Evolutionary conservation across 169 alveolate species (phyloP).

Genomic region (Cryptosporidium ubiquitum): DNA sequence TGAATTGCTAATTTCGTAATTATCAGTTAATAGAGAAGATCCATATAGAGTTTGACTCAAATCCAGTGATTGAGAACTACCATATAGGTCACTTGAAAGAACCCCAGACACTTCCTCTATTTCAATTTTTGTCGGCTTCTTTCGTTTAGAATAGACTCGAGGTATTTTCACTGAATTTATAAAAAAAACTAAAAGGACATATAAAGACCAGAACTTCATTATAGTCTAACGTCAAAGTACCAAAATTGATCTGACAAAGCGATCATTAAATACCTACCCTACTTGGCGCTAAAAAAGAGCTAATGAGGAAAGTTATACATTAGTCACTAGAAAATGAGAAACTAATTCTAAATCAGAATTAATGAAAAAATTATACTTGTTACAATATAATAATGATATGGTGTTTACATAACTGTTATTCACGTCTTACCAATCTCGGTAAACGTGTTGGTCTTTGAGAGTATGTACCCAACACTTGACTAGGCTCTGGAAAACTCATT

Average conservation of each 20-base stretch:
- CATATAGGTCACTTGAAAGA: constrained; percentile 45
- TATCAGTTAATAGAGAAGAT: constrained; percentile 3
- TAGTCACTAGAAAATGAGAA: background rate
- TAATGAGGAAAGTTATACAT: background rate
- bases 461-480: background rate
- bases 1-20: background rate
- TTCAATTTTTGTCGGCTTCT: background rate
- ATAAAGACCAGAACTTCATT: background rate
- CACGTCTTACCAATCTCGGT: constrained; percentile 19
- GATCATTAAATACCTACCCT: background rate
- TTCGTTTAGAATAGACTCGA: constrained; percentile 8
- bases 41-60: constrained; percentile 46
- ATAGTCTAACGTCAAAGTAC: background rate
- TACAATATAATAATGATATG: background rate
- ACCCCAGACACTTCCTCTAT: constrained; percentile 19
- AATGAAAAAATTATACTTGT: background rate
- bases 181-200: background rate
- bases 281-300: background rate
- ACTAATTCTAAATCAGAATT: background rate
- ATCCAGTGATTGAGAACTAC: background rate
- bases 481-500: background rate
- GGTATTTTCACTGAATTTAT: background rate
- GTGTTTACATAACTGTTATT: background rate
- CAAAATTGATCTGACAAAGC: background rate
- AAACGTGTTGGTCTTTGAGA: constrained; percentile 2